Evolutionary conservation across 2,329 filamentous ascomycete species (phyloP), one percentile per base, ranked within the genome.

Genomic region (Pezicula neosporulosa): DNA sequence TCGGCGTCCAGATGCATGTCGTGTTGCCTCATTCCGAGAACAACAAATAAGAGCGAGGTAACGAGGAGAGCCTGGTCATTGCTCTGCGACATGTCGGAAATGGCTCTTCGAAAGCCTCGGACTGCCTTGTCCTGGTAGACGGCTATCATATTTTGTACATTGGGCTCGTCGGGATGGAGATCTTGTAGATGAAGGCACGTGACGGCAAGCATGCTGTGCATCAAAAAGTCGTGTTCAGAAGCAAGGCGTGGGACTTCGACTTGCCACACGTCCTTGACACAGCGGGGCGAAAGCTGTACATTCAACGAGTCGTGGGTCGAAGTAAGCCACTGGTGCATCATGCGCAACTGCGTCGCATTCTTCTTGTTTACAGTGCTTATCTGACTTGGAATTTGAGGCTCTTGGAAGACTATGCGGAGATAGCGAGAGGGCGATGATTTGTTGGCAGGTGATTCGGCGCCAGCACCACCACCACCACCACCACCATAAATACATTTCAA

Each of bases 301-400:
- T 28, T 44, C 13, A 44, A 30, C 9, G 41, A 44, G 41, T n/a
- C 41, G 21, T 44, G 42, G n/a, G 42, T 44, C 21, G 42, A 44
- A 44, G 42, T 30, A 28, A 44, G 27, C 42, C 42, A 44, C 21
- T 44, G 42, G 42, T 44, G 21, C 42, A 30, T 44, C 21, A 30
- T 44, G 2, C 21, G 24, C n/a, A 44, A 8, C 27, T 44, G 42
- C 15, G 24, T 33, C n/a, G 42, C 42, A 44, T 44, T 33, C 21
- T 44, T 28, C 21, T 44, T 28, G 27, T 44, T 44, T 44, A 44
- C 21, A 7, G 12, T 6, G 2, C 16, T 44, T 24, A 44, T 28
- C 1, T 28, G 19, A 28, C 12, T 12, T 12, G 42, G 24, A 28
- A 30, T 44, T 30, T 24, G 42, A 15, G 42, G 42, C 42, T 24